Conservation (phyloP, 306 rosid genomes). For the Cucumis cinereus region DNA sequence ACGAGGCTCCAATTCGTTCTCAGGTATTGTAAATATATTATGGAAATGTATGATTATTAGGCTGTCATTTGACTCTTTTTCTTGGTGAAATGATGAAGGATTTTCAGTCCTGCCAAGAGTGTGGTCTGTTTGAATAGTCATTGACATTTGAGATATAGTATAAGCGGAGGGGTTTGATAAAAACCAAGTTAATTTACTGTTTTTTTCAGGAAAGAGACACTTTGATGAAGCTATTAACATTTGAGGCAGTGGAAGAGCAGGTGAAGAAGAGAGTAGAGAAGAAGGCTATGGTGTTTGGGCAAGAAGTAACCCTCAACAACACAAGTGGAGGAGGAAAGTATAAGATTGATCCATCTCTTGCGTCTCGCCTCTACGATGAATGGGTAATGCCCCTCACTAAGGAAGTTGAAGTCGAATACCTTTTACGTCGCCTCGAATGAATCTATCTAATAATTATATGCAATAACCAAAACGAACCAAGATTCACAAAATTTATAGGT, state of each 20-base stretch:
- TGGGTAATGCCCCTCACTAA: conserved; percentile 91
- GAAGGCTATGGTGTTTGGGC: conserved; percentile 67
- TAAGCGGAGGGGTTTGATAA: not conserved
- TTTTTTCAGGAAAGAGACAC: conserved; percentile 52
- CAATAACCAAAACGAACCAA: not conserved
- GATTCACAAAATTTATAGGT: not conserved
- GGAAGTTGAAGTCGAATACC: conserved; percentile 74
- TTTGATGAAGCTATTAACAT: conserved; percentile 75
- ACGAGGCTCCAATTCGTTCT: conserved; percentile 62
- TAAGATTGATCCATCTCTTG: conserved; percentile 55
- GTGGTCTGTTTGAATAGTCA: not conserved
- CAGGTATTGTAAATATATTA: conserved; percentile 28
- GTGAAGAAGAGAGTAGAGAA: conserved; percentile 73
- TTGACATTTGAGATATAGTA: not conserved
- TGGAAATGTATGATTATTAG: not conserved
- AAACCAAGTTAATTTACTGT: not conserved
- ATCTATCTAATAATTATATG: not conserved
- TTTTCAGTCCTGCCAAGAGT: not conserved
- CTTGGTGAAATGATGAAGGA: not conserved
- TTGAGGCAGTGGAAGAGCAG: conserved; percentile 48
- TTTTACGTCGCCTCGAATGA: conserved; percentile 47
- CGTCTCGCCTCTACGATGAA: conserved; percentile 39
- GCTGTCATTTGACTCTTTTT: not conserved
- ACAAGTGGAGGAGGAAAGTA: conserved; percentile 4
- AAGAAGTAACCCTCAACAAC: conserved; percentile 31